These are phyloP conservation scores for Boletellus emodensis DNA, from an alignment of 768 basidiomycete species.

Conservation along the genomic window DNA sequence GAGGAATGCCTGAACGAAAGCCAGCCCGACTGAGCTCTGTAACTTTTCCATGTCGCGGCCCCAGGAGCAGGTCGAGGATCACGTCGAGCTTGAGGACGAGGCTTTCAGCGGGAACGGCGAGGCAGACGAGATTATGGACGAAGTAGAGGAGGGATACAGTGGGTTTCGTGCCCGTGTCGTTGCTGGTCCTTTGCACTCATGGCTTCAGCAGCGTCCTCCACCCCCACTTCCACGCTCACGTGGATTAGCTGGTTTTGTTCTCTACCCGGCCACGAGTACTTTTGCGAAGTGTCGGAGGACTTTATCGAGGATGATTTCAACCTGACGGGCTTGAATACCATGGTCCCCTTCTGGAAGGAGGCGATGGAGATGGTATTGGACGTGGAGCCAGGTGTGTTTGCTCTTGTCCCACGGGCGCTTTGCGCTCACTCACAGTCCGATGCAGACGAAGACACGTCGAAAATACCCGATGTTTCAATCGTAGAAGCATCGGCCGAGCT, in stretches of 20 bases:
- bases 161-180: conserved; percentile 35
- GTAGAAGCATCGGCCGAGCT: conserved; percentile 97
- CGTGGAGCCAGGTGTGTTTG: conserved; percentile 87
- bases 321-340: conserved; percentile 87
- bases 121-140: conserved; percentile 79
- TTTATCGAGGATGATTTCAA: conserved; percentile 99
- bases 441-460: conserved; percentile 84
- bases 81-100: conserved; percentile 58
- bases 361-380: conserved; percentile 99
- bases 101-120: conserved; percentile 52
- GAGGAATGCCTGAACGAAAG: conserved; percentile 18
- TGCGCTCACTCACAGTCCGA: conserved; percentile 8
- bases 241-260: conserved; percentile 98
- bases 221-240: conserved; percentile 85
- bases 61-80: conserved; percentile 42
- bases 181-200: conserved; percentile 16
- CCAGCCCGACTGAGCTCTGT: conserved; percentile 24
- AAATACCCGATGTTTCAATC: conserved; percentile 98
- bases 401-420: conserved; percentile 13
- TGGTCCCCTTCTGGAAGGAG: conserved; percentile 99
- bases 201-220: conserved; percentile 65
- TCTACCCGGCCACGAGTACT: conserved; percentile 94
- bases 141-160: conserved; percentile 70
- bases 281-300: conserved; percentile 96
- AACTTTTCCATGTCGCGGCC: conserved; percentile 36